Evolutionary conservation across 441 rosid genomes (phyloP).

Genomic region (Gossypium gossypioides): DNA sequence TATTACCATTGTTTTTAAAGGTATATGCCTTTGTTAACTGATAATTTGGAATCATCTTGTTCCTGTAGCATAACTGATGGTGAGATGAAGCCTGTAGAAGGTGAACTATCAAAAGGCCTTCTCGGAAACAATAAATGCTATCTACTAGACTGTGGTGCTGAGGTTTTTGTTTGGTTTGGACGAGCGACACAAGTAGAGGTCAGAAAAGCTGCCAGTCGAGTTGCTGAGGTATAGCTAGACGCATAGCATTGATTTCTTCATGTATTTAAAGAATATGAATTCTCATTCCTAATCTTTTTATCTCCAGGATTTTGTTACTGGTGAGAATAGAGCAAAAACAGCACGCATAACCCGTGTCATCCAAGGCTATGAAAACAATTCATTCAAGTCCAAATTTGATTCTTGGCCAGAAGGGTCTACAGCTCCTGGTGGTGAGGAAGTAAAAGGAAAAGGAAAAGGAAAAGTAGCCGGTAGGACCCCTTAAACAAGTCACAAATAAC

Average conservation of each 20-base stretch:
- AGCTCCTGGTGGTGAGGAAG: constrained; percentile 77
- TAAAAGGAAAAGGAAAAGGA: constrained; percentile 97
- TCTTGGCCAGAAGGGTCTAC: constrained; percentile 92
- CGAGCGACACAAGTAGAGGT: constrained; percentile 91
- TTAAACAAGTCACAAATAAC: constrained; percentile 12
- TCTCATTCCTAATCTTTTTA: constrained; percentile 24
- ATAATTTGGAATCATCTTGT: constrained; percentile 20
- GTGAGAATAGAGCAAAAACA: constrained; percentile 77
- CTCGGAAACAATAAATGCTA: constrained; percentile 84
- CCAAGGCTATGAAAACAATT: constrained; percentile 88
- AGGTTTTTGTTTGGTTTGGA: constrained; percentile 90
- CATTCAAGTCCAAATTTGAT: constrained; percentile 85
- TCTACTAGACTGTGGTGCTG: constrained; percentile 79
- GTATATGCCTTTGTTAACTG: constrained; percentile 8
- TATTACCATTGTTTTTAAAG: not conserved
- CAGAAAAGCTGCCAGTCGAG: constrained; percentile 74
- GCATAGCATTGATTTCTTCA: constrained; percentile 9
- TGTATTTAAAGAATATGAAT: constrained; percentile 16
- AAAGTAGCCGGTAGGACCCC: constrained; percentile 73
- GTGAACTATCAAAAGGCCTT: constrained; percentile 72
- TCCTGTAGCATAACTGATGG: constrained; percentile 54
- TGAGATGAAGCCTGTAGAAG: constrained; percentile 52
- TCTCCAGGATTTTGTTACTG: constrained; percentile 63
- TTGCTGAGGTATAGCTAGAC: constrained; percentile 73
- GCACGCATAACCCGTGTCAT: constrained; percentile 64